Percentiles rank a stretch among this genome's conserved stretches.
phyloP scores from a whole-genome alignment of 2,329 filamentous ascomycete genomes.

The Fonsecaea monophora region DNA sequence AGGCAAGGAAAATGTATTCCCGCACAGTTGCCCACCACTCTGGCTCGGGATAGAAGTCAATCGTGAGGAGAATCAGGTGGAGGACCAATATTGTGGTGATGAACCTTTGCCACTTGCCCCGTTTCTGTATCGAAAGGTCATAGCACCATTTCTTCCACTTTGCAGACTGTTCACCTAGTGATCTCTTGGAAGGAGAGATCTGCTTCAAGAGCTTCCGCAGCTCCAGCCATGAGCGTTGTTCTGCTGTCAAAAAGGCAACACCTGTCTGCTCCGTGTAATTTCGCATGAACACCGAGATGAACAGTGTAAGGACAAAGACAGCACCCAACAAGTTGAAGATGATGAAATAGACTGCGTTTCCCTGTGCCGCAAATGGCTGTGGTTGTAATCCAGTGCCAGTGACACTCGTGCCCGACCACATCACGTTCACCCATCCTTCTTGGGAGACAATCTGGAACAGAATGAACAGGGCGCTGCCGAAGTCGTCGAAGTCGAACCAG shows the following conservation, averaged over 20 bases:
- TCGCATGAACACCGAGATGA: slow-evolving; percentile 99
- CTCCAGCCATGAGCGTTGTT: slow-evolving; percentile 96
- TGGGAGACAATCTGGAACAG: slow-evolving; percentile 99
- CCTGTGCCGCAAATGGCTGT: slow-evolving; percentile 70
- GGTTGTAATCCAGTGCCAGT: slow-evolving; percentile 79
- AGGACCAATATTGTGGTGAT: slow-evolving; percentile 81
- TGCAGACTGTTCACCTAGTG: slow-evolving; percentile 76
- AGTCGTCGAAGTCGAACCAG: slow-evolving; percentile 92
- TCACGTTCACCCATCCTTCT: slow-evolving; percentile 96
- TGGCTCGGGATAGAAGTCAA: slow-evolving; percentile 84
- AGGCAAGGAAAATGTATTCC: slow-evolving; percentile 76
- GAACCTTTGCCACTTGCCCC: slow-evolving; percentile 84
- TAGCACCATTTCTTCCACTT: slow-evolving; percentile 94
- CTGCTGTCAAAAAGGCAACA: slow-evolving; percentile 91
- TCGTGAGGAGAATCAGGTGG: slow-evolving; percentile 80
- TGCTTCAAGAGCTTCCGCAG: slow-evolving; percentile 88
- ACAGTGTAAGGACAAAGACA: slow-evolving; percentile 94
- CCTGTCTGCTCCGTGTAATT: slow-evolving; percentile 99
- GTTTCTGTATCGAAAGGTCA: slow-evolving; percentile 90
- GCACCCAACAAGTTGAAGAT: slow-evolving; percentile 95
- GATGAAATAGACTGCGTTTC: slow-evolving; percentile 93
- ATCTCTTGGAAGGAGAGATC: slow-evolving; percentile 92
- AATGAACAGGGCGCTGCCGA: slow-evolving; percentile 90
- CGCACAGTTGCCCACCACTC: slow-evolving; percentile 72
- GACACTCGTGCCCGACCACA: slow-evolving; percentile 81